phyloP scores from a whole-genome alignment of 1,284 basidiomycete genomes.

The Stereum hirsutum region DNA sequence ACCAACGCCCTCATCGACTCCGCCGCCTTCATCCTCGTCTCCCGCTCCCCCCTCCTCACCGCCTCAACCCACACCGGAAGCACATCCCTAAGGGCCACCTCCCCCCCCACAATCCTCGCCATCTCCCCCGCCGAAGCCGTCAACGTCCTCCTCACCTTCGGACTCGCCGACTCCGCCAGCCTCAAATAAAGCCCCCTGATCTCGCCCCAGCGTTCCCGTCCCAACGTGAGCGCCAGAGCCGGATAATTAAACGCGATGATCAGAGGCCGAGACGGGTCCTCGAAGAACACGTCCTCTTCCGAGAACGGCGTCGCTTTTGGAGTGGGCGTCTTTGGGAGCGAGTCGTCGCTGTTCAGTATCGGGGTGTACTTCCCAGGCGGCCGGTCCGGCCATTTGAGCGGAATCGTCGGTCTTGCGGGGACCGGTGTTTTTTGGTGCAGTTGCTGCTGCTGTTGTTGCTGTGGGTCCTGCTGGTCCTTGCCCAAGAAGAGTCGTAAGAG shows the following conservation, averaged over 20 bases:
- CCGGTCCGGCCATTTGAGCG: constrained; percentile 10
- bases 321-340: constrained; percentile 9
- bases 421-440: background rate
- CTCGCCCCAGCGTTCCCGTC: constrained; percentile 68
- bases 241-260: constrained; percentile 95
- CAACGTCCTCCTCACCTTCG: constrained; percentile 68
- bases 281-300: constrained; percentile 18
- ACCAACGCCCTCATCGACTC: constrained; percentile 59
- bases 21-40: constrained; percentile 63
- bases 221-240: constrained; percentile 83
- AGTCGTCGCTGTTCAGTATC: background rate
- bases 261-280: constrained; percentile 67
- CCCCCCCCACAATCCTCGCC: constrained; percentile 75
- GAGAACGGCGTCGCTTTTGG: constrained; percentile 1
- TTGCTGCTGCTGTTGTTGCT: constrained; percentile 45
- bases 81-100: constrained; percentile 64
- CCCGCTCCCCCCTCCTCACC: constrained; percentile 51
- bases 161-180: constrained; percentile 48
- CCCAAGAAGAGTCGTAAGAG: constrained; percentile 61
- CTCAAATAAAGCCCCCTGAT: constrained; percentile 64
- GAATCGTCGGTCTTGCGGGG: background rate
- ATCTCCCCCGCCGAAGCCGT: constrained; percentile 88
- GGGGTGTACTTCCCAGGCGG: background rate
- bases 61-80: constrained; percentile 65
- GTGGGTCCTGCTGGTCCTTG: too few relatives aligned